Evolutionary conservation across 441 rosid genomes (phyloP), one percentile per base, ranked within the genome.

Genomic region (Raphanus hybrid): DNA sequence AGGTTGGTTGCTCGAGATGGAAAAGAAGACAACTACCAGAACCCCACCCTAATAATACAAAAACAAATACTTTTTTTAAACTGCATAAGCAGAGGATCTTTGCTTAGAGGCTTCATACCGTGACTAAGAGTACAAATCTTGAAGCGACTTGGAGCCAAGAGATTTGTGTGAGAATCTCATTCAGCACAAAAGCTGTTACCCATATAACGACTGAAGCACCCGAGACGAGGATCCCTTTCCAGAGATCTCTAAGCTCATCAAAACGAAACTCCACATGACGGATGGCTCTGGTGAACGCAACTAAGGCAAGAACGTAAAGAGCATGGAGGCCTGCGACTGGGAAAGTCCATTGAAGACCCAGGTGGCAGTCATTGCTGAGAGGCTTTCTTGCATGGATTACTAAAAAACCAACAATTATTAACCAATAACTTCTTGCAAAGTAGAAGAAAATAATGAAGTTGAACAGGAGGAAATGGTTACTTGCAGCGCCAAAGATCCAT

Each of bases 1-100:
- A 66, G 98, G 97, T 77, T 92, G 90, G 3, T 94, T 90, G 75
- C 91, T 94, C 69, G 97, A 94, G 27, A 94, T 85, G 3, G 97
- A 94, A 82, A 94, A 90, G 87, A 92, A 92, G 71, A 83, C 83
- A 71, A 90, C 75, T 2, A 91, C 90, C 8, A 94, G 92, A 77
- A 89, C 37, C 55, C 97, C 88, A 48, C 90, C 94, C 97, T 92
- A 84, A 23, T 23, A 23, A 23, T 23, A 23, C 26, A 3, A 73
- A 52, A 71, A 27, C 9, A 6, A 11, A 60, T 11, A 5, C 8
- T 54, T 54, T 50, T 20, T 57, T 20, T 4, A 65, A 29, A 50
- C 65, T 18, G n/a, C 70, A 48, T 75, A 48, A 62, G 61, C 45
- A 68, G 20, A 70, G 20, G 64, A 54, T 66, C 6, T n/a, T n/a